Base-by-base conservation (phyloP, 331 rosid genomes). In the Spiraea crenata region DNA sequence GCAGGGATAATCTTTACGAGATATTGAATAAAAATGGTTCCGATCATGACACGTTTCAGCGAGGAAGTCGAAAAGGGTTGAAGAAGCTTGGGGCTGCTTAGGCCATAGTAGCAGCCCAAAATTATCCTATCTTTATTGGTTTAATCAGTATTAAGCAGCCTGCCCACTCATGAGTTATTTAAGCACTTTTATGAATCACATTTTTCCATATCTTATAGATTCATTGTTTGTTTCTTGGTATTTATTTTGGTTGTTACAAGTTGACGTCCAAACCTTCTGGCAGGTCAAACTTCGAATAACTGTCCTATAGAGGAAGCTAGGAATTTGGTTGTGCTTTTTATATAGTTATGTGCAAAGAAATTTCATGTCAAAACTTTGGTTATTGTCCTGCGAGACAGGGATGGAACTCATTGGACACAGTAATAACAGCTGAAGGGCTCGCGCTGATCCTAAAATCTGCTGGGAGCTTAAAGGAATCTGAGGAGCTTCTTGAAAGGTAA, bases 401-500 rank as follows among this genome's bases (percentile, higher is more conserved):
- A 57, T 93, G 97, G 96, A 73, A 74, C 80, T 89, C 93, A 44
- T 63, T 87, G 87, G 93, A 85, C 65, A 88, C 97, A 44, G 77
- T 85, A 76, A 67, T 80, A 78, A 85, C 84, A 39, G 98, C 96
- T 34, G 97, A 93, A 66, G 81, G 88, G 57, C 79, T 93, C 61
- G 98, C 98, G 66, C 70, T 83, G 78, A 88, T 86, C 54, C 77
- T 90, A 52, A 91, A 82, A 71, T 84, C 93, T 6, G 72, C 79
- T 45, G 68, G 86, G 61, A 83, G 63, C 67, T 71, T 86, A 60
- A 81, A 84, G 80, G 96, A 87, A 66, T 84, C 96, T 40, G 81
- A 84, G 70, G 96, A 90, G 73, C 96, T 93, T 84, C 88, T 93
- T 76, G 92, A 90, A 84, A 88, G 90, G 98, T 92, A 58, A 73